A percentile compares a stretch with the other conserved stretches of the same genome.
Conservation (phyloP, 1,284 basidiomycete genomes). For the Inonotus obliquus region DNA sequence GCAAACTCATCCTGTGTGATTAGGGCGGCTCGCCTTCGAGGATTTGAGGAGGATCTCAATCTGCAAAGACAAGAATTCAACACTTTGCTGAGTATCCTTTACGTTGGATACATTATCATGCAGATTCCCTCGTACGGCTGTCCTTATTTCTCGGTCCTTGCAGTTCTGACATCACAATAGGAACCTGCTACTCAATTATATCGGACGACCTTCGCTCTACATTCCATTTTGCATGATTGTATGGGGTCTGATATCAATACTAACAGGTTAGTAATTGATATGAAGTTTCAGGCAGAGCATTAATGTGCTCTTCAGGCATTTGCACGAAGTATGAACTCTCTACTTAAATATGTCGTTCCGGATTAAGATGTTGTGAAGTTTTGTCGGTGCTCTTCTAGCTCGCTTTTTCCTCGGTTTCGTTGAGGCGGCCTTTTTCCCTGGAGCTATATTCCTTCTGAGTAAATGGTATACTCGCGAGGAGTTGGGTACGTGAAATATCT, state of each 20-base stretch:
- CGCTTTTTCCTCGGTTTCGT: slow-evolving; percentile 51
- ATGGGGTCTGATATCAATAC: slow-evolving; percentile 64
- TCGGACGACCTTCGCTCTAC: slow-evolving; percentile 71
- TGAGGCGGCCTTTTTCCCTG: slow-evolving; percentile 26
- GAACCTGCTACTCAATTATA: slow-evolving; percentile 70
- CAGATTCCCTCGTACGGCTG: slow-evolving; percentile 65
- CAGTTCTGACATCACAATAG: slow-evolving; percentile 30
- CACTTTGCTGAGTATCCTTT: slow-evolving; percentile 64
- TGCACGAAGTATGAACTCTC: slow-evolving; percentile 42
- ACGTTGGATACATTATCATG: slow-evolving; percentile 77
- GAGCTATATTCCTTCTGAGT: slow-evolving; percentile 23
- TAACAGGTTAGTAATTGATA: slow-evolving; percentile 43
- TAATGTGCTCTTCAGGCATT: slow-evolving; percentile 37
- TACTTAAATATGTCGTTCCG: slow-evolving; percentile 12
- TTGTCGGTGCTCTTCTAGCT: slow-evolving; percentile 10
- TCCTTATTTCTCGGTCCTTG: not conserved
- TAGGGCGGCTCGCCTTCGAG: slow-evolving; percentile 62
- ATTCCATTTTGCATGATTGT: slow-evolving; percentile 66
- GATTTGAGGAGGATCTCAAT: slow-evolving; percentile 66
- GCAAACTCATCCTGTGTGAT: not conserved
- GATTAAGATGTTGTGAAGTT: slow-evolving; percentile 1
- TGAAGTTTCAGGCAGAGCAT: not conserved
- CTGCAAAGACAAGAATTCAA: slow-evolving; percentile 64
- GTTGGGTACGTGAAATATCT: slow-evolving; percentile 7
- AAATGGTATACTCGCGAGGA: slow-evolving; percentile 24